Evolutionary conservation across 2,329 filamentous ascomycete genomes (phyloP), one percentile per base, ranked within the genome.

Genomic region (Bipolaris zeicola): DNA sequence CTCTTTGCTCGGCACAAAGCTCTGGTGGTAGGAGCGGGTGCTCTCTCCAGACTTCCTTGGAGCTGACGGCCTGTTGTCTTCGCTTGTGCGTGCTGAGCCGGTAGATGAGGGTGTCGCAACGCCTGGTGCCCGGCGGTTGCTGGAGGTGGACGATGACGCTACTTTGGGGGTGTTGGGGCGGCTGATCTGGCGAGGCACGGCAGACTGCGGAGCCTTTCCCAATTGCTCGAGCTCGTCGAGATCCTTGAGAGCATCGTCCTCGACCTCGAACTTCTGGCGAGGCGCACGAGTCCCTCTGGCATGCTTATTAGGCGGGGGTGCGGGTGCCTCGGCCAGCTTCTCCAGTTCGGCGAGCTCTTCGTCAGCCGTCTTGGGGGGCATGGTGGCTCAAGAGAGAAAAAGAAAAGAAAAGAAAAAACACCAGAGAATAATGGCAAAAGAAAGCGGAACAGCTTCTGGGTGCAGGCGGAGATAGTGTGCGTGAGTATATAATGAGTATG

Each of bases 121-220:
- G 45, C 73, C 71, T 16, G 70, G 58, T 14, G 63, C 61, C 53
- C 70, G 68, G n/a, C 72, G 64, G 58, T 72, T 78, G 54, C 74
- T 77, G 36, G 75, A 76, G 33, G 77, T 73, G 28, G 72, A 73
- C 38, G 79, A 81, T 43, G 79, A 79, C 55, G 80, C 82, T 56
- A 82, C 76, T 65, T 91, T 89, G 37, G 94, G 95, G 1, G 94
- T 98, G 69, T 91, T 89, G 14, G 94, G 91, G 45, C 93, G 87
- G 47, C 75, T 77, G 24, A 62, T 87, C 87, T 60, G 81, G 71
- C 31, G 90, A 84, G 70, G 88, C 82, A 74, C 90, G 45, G 73
- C 70, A 18, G 71, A 68, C 8, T 87, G 51, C 86, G 83, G 68
- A 87, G 70, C 68, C 62, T 75, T 76, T 24, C 71, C 73, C 2